Conservation (phyloP, 2,329 filamentous ascomycete genomes). For the Fusarium oxysporum region DNA sequence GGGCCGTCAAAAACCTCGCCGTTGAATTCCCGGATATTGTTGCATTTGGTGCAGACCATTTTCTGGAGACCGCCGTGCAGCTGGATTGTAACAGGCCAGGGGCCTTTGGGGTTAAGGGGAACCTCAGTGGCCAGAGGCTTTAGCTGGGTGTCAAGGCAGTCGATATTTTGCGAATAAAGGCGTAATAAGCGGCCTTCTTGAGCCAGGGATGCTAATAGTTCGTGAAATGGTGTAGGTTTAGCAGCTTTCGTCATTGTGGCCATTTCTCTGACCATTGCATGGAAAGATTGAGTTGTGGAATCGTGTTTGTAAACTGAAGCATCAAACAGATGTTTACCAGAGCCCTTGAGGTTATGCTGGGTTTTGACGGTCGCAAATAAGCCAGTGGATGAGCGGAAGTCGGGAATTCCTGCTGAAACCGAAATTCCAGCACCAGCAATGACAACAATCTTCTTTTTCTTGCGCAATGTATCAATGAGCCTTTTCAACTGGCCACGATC, state of each 20-base stretch:
- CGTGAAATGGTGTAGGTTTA: constrained; percentile 88
- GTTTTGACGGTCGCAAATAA: constrained; percentile 87
- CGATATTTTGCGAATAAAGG: constrained; percentile 96
- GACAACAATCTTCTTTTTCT: constrained; percentile 96
- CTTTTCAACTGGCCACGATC: constrained; percentile 71
- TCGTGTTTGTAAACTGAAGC: constrained; percentile 97
- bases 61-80: constrained; percentile 93
- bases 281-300: constrained; percentile 87
- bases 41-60: constrained; percentile 97
- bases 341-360: constrained; percentile 88
- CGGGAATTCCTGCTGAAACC: constrained; percentile 94
- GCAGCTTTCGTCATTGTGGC: constrained; percentile 82
- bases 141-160: constrained; percentile 90
- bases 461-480: constrained; percentile 79
- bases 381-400: constrained; percentile 92
- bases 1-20: constrained; percentile 85
- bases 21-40: constrained; percentile 79
- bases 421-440: constrained; percentile 97
- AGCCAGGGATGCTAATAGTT: constrained; percentile 89
- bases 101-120: constrained; percentile 83
- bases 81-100: constrained; percentile 94
- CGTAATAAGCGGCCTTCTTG: constrained; percentile 88
- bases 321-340: constrained; percentile 96
- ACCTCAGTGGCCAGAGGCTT: constrained; percentile 82
- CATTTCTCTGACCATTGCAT: constrained; percentile 94